Percentiles rank a stretch among this genome's conserved stretches.
Conservation (phyloP, 352 stramenopile genomes). For the Pythium rhizo-oryzae region DNA sequence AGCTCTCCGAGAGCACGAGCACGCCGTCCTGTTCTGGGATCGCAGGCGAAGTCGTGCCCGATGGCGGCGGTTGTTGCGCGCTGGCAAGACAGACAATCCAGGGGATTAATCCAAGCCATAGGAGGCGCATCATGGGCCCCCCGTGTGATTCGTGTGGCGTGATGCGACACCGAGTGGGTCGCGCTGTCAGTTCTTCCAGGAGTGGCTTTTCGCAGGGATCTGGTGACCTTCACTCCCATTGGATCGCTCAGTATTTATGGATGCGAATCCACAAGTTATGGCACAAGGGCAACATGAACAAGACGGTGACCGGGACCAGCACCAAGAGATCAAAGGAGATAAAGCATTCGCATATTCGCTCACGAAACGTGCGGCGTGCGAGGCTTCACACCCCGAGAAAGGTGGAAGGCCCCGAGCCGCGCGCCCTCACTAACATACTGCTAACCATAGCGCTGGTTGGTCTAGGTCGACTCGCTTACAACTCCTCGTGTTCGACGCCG, state of each 20-base stretch:
- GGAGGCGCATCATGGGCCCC: not conserved
- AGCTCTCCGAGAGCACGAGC: slow-evolving; percentile 34
- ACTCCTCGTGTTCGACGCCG: slow-evolving; percentile 67
- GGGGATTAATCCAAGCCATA: not conserved
- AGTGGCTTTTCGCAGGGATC: slow-evolving; percentile 8
- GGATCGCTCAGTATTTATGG: slow-evolving; percentile 1
- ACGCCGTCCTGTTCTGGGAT: slow-evolving; percentile 34
- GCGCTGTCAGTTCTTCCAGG: not conserved
- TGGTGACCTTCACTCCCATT: slow-evolving; percentile 13
- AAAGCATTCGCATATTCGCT: slow-evolving; percentile 19
- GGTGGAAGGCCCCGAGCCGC: not conserved
- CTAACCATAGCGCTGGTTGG: slow-evolving; percentile 1
- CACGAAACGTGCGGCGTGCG: not conserved
- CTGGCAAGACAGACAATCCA: not conserved
- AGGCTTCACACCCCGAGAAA: not conserved
- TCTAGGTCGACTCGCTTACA: slow-evolving; percentile 37
- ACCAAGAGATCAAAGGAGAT: not conserved
- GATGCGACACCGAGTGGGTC: not conserved
- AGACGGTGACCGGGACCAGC: no score
- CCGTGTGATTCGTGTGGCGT: not conserved
- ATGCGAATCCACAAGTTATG: slow-evolving; percentile 5
- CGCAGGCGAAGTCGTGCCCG: not conserved
- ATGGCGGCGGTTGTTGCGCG: not conserved
- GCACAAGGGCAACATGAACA: slow-evolving; percentile 11
- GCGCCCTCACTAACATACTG: slow-evolving; percentile 18